phyloP scores from a whole-genome alignment of 305 asterid species.

The Solanum aculeatissimum region DNA sequence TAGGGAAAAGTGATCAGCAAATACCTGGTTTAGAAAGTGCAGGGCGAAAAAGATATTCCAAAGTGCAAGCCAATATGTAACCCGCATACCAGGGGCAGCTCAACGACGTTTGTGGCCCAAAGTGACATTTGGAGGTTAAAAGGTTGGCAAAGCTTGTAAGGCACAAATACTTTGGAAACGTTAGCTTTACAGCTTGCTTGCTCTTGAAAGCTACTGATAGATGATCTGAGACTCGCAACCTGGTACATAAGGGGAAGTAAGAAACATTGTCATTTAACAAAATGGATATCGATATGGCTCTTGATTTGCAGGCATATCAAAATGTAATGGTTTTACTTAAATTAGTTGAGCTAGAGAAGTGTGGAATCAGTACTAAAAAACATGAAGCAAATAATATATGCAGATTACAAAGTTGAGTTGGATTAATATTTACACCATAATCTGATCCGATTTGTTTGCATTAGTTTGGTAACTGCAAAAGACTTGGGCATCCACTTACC shows the following conservation, averaged over 20 bases:
- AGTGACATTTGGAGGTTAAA: constrained; percentile 62
- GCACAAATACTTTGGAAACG: constrained; percentile 57
- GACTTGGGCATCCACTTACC: neutral
- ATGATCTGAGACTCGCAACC: constrained; percentile 96
- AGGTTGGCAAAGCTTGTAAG: constrained; percentile 72
- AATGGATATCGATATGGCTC: neutral
- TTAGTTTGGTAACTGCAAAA: neutral
- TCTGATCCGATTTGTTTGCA: neutral
- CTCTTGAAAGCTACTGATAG: constrained; percentile 95
- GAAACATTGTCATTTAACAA: neutral
- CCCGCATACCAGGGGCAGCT: too few relatives aligned
- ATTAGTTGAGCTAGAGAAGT: too few relatives aligned
- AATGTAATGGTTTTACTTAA: too few relatives aligned
- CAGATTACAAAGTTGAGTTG: neutral
- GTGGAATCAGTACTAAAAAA: neutral
- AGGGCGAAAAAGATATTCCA: too few relatives aligned
- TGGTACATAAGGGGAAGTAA: constrained; percentile 16
- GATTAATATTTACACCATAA: neutral
- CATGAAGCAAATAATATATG: neutral
- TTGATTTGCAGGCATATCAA: neutral
- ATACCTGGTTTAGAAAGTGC: too few relatives aligned
- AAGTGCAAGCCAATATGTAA: too few relatives aligned
- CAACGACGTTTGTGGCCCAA: too few relatives aligned
- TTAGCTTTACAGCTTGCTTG: constrained; percentile 83
- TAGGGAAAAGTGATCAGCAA: too few relatives aligned